Conservation (phyloP, 441 rosid genomes). For the Euphorbia corollata region DNA sequence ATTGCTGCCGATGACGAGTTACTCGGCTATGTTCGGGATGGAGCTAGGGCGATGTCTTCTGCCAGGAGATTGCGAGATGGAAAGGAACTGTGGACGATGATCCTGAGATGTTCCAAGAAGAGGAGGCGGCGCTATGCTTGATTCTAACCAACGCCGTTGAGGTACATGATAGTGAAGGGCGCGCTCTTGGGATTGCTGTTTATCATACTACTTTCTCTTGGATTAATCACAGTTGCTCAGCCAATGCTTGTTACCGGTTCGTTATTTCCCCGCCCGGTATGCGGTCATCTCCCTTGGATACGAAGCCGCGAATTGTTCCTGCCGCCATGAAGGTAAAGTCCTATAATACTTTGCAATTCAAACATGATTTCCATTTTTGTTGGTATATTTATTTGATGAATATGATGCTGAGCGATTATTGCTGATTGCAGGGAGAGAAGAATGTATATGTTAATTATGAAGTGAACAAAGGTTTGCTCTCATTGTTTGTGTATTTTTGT, state of each 20-base stretch:
- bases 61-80: constrained; percentile 24
- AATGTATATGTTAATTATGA: constrained; percentile 15
- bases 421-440: constrained; percentile 33
- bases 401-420: constrained; percentile 4
- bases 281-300: constrained; percentile 8
- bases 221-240: constrained; percentile 84
- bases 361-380: background rate
- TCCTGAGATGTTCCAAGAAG: constrained; percentile 30
- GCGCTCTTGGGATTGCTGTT: constrained; percentile 52
- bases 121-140: constrained; percentile 40
- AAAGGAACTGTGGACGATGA: background rate
- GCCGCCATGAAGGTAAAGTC: constrained; percentile 20
- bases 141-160: constrained; percentile 76
- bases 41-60: constrained; percentile 34
- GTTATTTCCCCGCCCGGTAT: constrained; percentile 25
- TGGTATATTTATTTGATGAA: background rate
- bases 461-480: constrained; percentile 29
- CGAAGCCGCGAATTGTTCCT: constrained; percentile 27
- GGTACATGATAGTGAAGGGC: constrained; percentile 53
- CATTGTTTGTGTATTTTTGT: background rate
- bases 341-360: background rate
- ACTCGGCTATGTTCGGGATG: constrained; percentile 30
- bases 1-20: constrained; percentile 31
- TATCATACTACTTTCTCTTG: constrained; percentile 59
- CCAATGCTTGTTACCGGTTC: constrained; percentile 67